Evolutionary conservation across 164 flowering plant genomes (phyloP).

Genomic region (Platanus orientalis): DNA sequence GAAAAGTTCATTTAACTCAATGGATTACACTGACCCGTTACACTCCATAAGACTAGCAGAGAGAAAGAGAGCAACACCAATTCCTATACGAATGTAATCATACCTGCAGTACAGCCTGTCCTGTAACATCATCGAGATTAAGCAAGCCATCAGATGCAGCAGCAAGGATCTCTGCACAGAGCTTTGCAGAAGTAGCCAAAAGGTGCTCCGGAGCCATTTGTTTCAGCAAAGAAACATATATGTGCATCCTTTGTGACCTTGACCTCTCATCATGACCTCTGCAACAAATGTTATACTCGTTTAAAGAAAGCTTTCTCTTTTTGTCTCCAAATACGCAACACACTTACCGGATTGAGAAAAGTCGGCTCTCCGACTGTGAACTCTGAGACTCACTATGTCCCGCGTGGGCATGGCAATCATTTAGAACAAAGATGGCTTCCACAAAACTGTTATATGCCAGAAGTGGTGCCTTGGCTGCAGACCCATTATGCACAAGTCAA

Average conservation of each 20-base stretch:
- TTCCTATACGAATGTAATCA: too few relatives aligned
- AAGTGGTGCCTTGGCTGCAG: slow-evolving; percentile 93
- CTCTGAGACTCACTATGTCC: slow-evolving; percentile 49
- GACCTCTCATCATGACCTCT: slow-evolving; percentile 80
- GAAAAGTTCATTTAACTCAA: too few relatives aligned
- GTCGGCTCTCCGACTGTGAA: slow-evolving; percentile 37
- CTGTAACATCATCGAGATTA: slow-evolving; percentile 58
- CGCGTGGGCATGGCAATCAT: slow-evolving; percentile 69
- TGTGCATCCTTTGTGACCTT: slow-evolving; percentile 85
- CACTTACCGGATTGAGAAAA: slow-evolving; percentile 76
- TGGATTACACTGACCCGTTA: too few relatives aligned
- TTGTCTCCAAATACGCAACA: background rate
- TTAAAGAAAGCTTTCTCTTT: background rate
- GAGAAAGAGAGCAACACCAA: too few relatives aligned
- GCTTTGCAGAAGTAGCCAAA: slow-evolving; percentile 87
- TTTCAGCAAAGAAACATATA: slow-evolving; percentile 75
- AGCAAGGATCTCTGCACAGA: slow-evolving; percentile 92
- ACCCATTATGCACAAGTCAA: slow-evolving; percentile 10
- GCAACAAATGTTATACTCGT: slow-evolving; percentile 11
- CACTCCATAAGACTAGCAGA: too few relatives aligned
- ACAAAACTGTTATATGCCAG: slow-evolving; percentile 97
- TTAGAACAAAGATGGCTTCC: slow-evolving; percentile 86
- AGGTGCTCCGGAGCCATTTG: slow-evolving; percentile 99
- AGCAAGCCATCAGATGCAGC: slow-evolving; percentile 93
- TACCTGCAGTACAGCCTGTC: slow-evolving; percentile 24